Evolutionary conservation across 371 early-diverging fungal species (phyloP), one percentile per base, ranked within the genome.

Genomic region (Mortierella sp.): DNA sequence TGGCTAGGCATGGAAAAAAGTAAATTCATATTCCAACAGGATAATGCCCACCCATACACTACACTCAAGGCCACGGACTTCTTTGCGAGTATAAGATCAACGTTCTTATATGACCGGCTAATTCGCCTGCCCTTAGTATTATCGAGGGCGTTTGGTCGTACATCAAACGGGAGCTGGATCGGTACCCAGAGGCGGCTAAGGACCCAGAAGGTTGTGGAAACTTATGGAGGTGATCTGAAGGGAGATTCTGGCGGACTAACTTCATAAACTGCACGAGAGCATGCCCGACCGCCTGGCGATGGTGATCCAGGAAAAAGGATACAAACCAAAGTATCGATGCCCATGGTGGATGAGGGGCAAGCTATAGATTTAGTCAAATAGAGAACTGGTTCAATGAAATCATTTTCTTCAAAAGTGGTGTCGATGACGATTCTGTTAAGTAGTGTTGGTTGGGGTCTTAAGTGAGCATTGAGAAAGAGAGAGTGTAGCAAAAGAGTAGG

Each of bases 11-110:
- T 58, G 28, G 58, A 58, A 26, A 10, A 58, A 58, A 58, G 28
- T 26, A 58, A 58, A n/a, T 70, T 87, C 65, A 76, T 84, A n/a
- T 83, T 89, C 72, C 81, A 87, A 34, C 84, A 89, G 58, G 88
- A 87, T 78, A 87, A 87, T 68, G 81, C 79, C 55, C 42, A 77
- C 0, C 60, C 79, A 16, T 84, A 84, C 42, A 87, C 75, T 75
- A 52, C 78, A 9, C 55, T 74, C n/a, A 24, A 77, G 34, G 11
- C 28, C 58, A 58, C 8, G 28, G 72, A 80, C 28, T 83, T 57
- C 70, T 63, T 85, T 34, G 54, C 50, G 3, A 13, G 31, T 34
- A 81, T 44, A 38, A 28, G 8, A 75, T 80, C 70, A 54, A 38
- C 21, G 44, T 79, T 14, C 70, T 72, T 48, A 24, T 7, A 0